Base-by-base conservation (phyloP, 345 rosid genomes). In the Balakata baccata region DNA sequence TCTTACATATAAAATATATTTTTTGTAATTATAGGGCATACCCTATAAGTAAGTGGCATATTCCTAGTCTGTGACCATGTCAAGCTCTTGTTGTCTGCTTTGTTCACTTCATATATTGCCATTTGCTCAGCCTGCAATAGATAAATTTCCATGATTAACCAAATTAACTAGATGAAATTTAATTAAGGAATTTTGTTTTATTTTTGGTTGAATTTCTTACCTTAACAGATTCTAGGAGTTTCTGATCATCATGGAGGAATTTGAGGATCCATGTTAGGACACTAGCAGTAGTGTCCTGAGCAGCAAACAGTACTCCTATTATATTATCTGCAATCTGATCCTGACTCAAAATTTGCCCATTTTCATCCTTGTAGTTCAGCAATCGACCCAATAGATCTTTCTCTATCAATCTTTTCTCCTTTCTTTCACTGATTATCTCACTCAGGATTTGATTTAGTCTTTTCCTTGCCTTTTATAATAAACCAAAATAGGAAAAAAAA, bases 231-330 rank as follows among this genome's bases (percentile, higher is more conserved):
- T 78, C 53, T 29, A 86, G 84, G 14, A 86, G 81, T 38, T 68
- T 77, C 1, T 83, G 81, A 74, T 88, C 83, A 57, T 86, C 88
- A 53, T 77, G 81, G 0, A 88, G 76, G 74, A 74, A 85, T 62
- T 86, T 88, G 66, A 86, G 75, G 75, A 83, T 81, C 92, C 92
- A 88, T 18, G 92, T 86, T 58, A 86, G 81, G 51, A 79, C 82
- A 76, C 89, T 88, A 54, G 92, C 89, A 38, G 92, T 88, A 47
- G 92, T 88, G 81, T 86, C 89, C 5, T 85, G 84, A 61, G 92
- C 92, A 14, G 92, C 92, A 73, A 88, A 88, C 56, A 88, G 69
- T 14, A 86, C 87, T 41, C 89, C 92, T 63, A 88, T 88, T 47
- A 86, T 66, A 74, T 86, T 88, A 74, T 88, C 92, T 8, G 87